phyloP scores from a whole-genome alignment of 2,329 filamentous ascomycete genomes.

The Zarea fungicola region DNA sequence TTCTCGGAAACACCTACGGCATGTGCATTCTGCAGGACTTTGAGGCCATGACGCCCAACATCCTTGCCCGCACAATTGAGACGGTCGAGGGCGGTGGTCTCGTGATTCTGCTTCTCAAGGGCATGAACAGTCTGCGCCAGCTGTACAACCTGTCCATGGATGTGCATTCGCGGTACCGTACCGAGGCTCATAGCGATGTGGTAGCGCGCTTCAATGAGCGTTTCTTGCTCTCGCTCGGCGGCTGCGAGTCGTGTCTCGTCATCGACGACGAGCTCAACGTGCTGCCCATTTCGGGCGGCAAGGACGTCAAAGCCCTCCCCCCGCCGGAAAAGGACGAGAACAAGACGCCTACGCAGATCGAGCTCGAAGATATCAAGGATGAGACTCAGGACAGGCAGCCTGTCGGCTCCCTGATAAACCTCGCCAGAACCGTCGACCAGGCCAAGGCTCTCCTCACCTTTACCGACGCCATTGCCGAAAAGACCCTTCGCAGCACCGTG shows the following conservation, averaged over 20 bases:
- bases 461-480: constrained; percentile 92
- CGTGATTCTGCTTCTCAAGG: constrained; percentile 85
- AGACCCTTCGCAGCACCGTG: constrained; percentile 90
- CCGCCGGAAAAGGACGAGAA: constrained; percentile 68
- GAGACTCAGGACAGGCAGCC: constrained; percentile 79
- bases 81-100: constrained; percentile 95
- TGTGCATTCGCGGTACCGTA: constrained; percentile 91
- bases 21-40: constrained; percentile 99
- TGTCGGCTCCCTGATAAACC: constrained; percentile 73
- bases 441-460: constrained; percentile 96
- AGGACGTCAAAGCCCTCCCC: constrained; percentile 77
- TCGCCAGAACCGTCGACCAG: constrained; percentile 90
- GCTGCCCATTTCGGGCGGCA: constrained; percentile 91
- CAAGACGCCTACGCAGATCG: constrained; percentile 65
- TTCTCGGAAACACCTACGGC: constrained; percentile 93
- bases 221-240: constrained; percentile 91
- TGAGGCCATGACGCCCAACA: constrained; percentile 94
- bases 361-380: constrained; percentile 84
- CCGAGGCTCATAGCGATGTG: constrained; percentile 92
- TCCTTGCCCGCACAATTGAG: constrained; percentile 90
- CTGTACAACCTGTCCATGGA: constrained; percentile 97
- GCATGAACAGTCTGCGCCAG: constrained; percentile 95
- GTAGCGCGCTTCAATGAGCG: constrained; percentile 96
- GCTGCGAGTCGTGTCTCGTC: constrained; percentile 89
- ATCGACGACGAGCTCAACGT: constrained; percentile 98